These are phyloP conservation scores for Lepiota venenata DNA, from an alignment of 768 basidiomycete species.

Conservation along the genomic window DNA sequence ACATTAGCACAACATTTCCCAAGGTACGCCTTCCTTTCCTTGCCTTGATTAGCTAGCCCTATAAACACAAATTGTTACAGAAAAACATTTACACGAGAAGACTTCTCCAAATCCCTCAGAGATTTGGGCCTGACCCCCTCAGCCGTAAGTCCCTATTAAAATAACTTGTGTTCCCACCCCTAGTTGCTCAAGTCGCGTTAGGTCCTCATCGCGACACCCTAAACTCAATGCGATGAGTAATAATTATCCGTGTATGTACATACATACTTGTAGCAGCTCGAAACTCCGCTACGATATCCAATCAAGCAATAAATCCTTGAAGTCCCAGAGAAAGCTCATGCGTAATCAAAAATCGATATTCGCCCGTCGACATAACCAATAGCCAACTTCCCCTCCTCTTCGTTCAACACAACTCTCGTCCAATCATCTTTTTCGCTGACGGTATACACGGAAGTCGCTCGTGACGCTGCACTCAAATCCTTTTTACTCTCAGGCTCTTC, in stretches of 20 bases:
- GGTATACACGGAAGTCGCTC: slow-evolving; percentile 20
- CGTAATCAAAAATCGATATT: slow-evolving; percentile 51
- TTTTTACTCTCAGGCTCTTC: slow-evolving; percentile 18
- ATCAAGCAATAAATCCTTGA: slow-evolving; percentile 2
- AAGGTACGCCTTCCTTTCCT: slow-evolving; percentile 44
- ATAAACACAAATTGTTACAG: slow-evolving; percentile 31
- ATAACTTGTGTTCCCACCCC: background rate
- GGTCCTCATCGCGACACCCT: slow-evolving; percentile 54
- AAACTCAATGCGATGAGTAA: slow-evolving; percentile 9
- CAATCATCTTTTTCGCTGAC: slow-evolving; percentile 45
- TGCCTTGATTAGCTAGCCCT: background rate
- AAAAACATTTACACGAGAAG: slow-evolving; percentile 70
- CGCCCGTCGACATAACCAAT: slow-evolving; percentile 41
- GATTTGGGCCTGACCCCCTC: slow-evolving; percentile 90
- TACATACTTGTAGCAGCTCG: slow-evolving; percentile 12
- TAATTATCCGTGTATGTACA: slow-evolving; percentile 12
- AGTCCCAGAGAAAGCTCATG: slow-evolving; percentile 14
- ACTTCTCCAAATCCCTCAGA: slow-evolving; percentile 77
- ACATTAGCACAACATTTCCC: slow-evolving; percentile 82
- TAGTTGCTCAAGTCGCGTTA: slow-evolving; percentile 18
- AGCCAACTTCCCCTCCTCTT: slow-evolving; percentile 44
- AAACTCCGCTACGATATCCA: background rate
- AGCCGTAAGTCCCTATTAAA: slow-evolving; percentile 51
- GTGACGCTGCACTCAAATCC: slow-evolving; percentile 4
- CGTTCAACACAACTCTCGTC: slow-evolving; percentile 43